phyloP scores from a whole-genome alignment of 805 yeast genomes.

The Cyberlindnera galapagoensis region DNA sequence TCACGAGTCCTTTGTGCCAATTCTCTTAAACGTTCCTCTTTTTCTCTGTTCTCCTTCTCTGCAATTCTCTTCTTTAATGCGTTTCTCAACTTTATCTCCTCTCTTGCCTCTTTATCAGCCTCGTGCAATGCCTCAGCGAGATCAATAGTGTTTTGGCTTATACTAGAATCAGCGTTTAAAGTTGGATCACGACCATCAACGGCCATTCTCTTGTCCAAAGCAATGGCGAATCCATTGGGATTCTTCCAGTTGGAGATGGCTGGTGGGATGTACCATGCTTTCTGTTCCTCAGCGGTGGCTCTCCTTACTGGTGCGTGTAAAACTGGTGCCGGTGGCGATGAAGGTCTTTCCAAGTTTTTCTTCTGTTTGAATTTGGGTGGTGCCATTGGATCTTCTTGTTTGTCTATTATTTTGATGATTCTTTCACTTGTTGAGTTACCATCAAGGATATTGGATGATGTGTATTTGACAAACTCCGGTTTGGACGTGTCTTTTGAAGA shows the following conservation, averaged over 20 bases:
- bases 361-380: constrained; percentile 69
- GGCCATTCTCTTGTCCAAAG: constrained; percentile 68
- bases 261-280: constrained; percentile 83
- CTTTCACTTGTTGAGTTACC: constrained; percentile 31
- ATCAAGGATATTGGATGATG: constrained; percentile 33
- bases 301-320: constrained; percentile 40
- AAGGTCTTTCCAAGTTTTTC: constrained; percentile 64
- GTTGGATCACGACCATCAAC: constrained; percentile 36
- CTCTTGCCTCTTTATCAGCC: constrained; percentile 59
- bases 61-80: constrained; percentile 42
- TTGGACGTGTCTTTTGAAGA: constrained; percentile 21
- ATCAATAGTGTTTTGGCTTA: constrained; percentile 52
- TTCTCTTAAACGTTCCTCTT: constrained; percentile 43
- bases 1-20: constrained; percentile 45
- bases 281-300: constrained; percentile 65
- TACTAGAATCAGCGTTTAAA: constrained; percentile 29
- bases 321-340: constrained; percentile 71
- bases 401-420: constrained; percentile 59
- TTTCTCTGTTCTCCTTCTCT: constrained; percentile 41
- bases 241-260: constrained; percentile 95
- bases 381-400: constrained; percentile 74
- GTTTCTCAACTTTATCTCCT: constrained; percentile 45
- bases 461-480: constrained; percentile 40
- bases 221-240: constrained; percentile 80
- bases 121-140: constrained; percentile 66